Conservation (phyloP, 2,329 filamentous ascomycete species). For the Nothomitra cinnamomea region DNA sequence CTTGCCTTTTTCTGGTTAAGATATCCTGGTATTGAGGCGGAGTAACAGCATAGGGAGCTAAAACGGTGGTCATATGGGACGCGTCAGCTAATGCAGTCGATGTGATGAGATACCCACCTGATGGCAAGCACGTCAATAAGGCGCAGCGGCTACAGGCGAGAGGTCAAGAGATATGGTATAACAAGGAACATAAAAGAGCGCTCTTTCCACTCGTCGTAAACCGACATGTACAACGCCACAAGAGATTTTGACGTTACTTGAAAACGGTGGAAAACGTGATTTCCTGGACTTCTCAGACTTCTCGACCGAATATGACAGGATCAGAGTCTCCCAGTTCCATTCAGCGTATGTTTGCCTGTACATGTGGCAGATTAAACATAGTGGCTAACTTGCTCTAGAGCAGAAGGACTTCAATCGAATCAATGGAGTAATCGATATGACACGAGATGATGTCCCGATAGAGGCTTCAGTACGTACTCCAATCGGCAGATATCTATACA, state of each 20-base stretch:
- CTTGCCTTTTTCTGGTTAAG: too few relatives aligned
- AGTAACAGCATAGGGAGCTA: too few relatives aligned
- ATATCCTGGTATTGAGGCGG: too few relatives aligned
- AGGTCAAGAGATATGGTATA: not conserved
- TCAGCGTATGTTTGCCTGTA: not conserved
- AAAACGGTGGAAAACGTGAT: not conserved
- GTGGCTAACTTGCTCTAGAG: not conserved
- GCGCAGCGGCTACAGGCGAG: not conserved
- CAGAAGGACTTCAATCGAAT: not conserved
- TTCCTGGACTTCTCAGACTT: not conserved
- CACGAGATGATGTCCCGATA: not conserved
- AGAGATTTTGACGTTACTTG: not conserved
- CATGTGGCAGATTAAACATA: not conserved
- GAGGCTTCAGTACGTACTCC: not conserved
- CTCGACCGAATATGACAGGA: slow-evolving; percentile 1
- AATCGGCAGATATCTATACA: not conserved
- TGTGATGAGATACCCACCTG: not conserved
- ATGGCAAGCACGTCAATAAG: not conserved
- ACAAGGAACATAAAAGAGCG: not conserved
- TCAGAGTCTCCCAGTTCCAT: not conserved
- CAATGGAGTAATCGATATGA: not conserved
- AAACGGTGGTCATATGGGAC: too few relatives aligned
- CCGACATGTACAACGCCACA: not conserved
- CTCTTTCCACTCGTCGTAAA: not conserved
- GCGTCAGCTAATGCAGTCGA: too few relatives aligned